Conservation (phyloP, 495 filamentous ascomycete species). For the Penicillium nucicola region DNA sequence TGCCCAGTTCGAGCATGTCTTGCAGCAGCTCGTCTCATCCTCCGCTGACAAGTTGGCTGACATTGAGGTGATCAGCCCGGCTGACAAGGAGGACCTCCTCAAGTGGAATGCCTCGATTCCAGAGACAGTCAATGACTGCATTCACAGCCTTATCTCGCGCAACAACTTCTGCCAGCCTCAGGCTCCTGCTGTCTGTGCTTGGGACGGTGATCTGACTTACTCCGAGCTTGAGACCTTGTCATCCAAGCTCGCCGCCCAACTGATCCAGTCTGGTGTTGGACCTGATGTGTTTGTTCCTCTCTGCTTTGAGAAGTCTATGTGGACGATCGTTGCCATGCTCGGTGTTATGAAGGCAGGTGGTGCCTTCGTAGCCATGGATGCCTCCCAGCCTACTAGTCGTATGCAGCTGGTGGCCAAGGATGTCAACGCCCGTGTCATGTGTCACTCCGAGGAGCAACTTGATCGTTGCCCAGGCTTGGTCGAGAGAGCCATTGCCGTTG, state of each 20-base stretch:
- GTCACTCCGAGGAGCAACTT: constrained; percentile 19
- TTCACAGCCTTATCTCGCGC: constrained; percentile 38
- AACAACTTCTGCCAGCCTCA: constrained; percentile 19
- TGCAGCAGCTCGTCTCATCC: constrained; percentile 5
- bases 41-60: constrained; percentile 1
- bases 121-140: constrained; percentile 19
- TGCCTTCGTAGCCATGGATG: constrained; percentile 43
- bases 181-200: constrained; percentile 27
- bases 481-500: constrained; percentile 14
- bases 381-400: constrained; percentile 44
- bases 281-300: constrained; percentile 36
- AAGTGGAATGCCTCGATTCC: constrained; percentile 14
- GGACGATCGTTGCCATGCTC: constrained; percentile 37
- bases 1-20: constrained; percentile 19
- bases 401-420: constrained; percentile 45
- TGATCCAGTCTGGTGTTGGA: constrained; percentile 21
- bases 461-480: constrained; percentile 7
- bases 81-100: constrained; percentile 15
- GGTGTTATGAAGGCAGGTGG: constrained; percentile 40
- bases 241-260: constrained; percentile 24
- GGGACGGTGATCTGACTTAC: constrained; percentile 52
- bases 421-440: constrained; percentile 22
- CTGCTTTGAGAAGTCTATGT: constrained; percentile 47
- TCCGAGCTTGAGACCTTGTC: constrained; percentile 36
- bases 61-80: constrained; percentile 12